phyloP scores from a whole-genome alignment of 106 monocot genomes.

The Dendrobium huoshanense region DNA sequence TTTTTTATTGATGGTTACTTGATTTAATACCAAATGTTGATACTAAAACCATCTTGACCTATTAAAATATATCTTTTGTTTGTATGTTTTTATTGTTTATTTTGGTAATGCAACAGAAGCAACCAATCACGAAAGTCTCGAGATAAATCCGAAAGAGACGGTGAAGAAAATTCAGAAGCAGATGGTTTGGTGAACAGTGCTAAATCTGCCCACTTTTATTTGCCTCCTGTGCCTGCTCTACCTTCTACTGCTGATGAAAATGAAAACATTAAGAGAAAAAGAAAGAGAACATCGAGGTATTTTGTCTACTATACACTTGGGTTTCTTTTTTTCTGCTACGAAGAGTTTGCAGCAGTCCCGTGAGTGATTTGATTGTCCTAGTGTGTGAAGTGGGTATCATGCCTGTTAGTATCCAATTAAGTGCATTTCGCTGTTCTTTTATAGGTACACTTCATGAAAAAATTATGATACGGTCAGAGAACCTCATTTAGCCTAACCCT shows the following conservation, averaged over 20 bases:
- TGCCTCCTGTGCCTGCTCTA: not conserved
- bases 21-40: not conserved
- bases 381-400: too few relatives aligned
- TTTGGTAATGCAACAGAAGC: not conserved
- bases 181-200: not conserved
- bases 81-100: not conserved
- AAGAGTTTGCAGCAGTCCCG: not conserved
- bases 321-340: not conserved
- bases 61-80: not conserved
- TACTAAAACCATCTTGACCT: not conserved
- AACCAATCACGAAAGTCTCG: not conserved
- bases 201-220: not conserved
- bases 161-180: not conserved
- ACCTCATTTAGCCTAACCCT: too few relatives aligned
- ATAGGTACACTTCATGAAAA: too few relatives aligned
- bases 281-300: constrained; percentile 23
- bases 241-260: constrained; percentile 1
- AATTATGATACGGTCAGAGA: too few relatives aligned
- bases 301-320: not conserved
- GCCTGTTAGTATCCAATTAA: too few relatives aligned
- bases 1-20: not conserved
- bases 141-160: not conserved
- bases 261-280: not conserved
- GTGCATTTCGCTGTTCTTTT: too few relatives aligned
- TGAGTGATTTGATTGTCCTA: too few relatives aligned